These are phyloP conservation scores for Sugiyamaella grinbergsii DNA, from an alignment of 1,139 yeast genomes.

Conservation along the genomic window DNA sequence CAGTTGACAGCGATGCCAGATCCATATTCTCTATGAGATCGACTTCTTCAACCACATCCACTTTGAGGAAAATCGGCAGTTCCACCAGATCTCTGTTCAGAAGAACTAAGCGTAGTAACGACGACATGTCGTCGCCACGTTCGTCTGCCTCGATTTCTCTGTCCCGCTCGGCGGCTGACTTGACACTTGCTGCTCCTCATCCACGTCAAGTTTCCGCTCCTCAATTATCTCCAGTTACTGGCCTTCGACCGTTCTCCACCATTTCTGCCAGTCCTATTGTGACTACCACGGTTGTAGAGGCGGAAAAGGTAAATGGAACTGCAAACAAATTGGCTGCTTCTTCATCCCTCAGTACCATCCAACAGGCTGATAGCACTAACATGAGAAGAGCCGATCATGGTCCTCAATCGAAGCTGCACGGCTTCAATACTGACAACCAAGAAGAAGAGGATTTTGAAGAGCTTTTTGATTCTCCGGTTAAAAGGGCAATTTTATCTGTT, in stretches of 20 bases:
- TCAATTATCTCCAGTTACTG: conserved; percentile 1
- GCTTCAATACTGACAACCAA: neutral
- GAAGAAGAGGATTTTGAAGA: conserved; percentile 15
- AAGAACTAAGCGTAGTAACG: conserved; percentile 7
- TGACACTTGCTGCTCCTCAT: neutral
- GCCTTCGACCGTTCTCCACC: conserved; percentile 5
- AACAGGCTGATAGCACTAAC: too few relatives aligned
- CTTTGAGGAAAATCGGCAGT: conserved; percentile 30
- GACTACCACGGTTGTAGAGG: conserved; percentile 9
- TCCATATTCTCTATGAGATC: conserved; percentile 35
- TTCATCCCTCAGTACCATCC: conserved; percentile 13
- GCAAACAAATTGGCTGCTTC: conserved; percentile 13
- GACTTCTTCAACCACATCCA: conserved; percentile 36
- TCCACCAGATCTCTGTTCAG: conserved; percentile 24
- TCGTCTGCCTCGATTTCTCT: neutral
- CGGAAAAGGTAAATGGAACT: conserved; percentile 6
- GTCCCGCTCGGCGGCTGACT: neutral
- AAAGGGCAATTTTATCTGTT: conserved; percentile 9
- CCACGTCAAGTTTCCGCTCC: conserved; percentile 7
- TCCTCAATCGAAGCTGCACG: neutral
- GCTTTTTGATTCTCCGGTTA: conserved; percentile 14
- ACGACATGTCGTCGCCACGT: neutral
- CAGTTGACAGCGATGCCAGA: conserved; percentile 28
- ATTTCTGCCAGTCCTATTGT: conserved; percentile 11
- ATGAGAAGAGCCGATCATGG: too few relatives aligned